phyloP scores from a whole-genome alignment of 2,329 filamentous ascomycete species.

The Nemania diffusa region DNA sequence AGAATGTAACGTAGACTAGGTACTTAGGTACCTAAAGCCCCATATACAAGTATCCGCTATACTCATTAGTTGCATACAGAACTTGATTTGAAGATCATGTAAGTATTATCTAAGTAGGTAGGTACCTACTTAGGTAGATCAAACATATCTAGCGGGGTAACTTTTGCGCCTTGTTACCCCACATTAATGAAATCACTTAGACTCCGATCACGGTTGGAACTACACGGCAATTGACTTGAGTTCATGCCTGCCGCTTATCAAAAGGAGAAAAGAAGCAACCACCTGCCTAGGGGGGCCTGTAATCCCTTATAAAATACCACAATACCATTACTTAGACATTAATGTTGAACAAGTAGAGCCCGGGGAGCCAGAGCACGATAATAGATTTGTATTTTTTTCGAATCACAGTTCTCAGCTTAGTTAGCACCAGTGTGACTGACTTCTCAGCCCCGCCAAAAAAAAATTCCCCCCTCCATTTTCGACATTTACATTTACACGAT shows the following conservation, averaged over 20 bases:
- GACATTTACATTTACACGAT: slow-evolving; percentile 13
- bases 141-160: slow-evolving; percentile 13
- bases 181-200: slow-evolving; percentile 29
- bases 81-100: too few species aligned
- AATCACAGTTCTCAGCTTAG: neutral
- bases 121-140: neutral
- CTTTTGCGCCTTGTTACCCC: slow-evolving; percentile 5
- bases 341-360: neutral
- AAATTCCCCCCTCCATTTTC: neutral
- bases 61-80: too few species aligned
- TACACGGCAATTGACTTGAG: slow-evolving; percentile 10
- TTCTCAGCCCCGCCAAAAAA: slow-evolving; percentile 23
- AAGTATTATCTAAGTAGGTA: neutral
- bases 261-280: neutral
- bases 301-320: neutral
- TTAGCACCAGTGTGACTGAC: neutral
- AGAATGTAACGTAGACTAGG: too few species aligned
- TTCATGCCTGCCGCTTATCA: neutral
- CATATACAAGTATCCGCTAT: too few species aligned
- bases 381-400: neutral
- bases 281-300: neutral
- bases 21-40: too few species aligned
- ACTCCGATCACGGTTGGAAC: slow-evolving; percentile 30
- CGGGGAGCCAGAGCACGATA: neutral
- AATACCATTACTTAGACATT: neutral